These are phyloP conservation scores for Metroxylon sagu DNA, from an alignment of 176 grass and related monocot genomes.

Conservation along the genomic window DNA sequence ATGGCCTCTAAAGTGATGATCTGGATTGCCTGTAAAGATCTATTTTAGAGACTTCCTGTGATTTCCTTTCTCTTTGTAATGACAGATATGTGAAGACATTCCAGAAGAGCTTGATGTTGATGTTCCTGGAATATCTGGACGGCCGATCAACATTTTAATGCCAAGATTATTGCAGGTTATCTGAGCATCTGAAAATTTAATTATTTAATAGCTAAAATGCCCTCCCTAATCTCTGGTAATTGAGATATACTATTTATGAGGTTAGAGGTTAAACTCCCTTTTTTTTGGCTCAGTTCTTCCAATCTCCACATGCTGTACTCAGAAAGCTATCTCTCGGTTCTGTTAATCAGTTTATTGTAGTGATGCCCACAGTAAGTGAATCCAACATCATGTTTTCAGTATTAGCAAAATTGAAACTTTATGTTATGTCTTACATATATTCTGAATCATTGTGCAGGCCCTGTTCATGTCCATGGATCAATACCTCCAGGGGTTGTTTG, in stretches of 20 bases:
- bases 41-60: too few species aligned
- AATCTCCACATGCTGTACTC: conserved; percentile 69
- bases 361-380: conserved; percentile 69
- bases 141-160: conserved; percentile 89
- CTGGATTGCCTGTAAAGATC: too few species aligned
- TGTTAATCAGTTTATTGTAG: conserved; percentile 85
- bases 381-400: neutral
- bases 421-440: conserved; percentile 7
- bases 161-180: conserved; percentile 74
- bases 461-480: conserved; percentile 93
- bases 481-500: conserved; percentile 91
- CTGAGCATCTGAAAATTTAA: neutral
- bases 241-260: too few species aligned
- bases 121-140: conserved; percentile 76
- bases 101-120: conserved; percentile 91
- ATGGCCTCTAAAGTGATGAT: too few species aligned
- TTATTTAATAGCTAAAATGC: too few species aligned
- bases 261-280: neutral
- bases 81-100: conserved; percentile 95
- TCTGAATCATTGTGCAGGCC: conserved; percentile 39
- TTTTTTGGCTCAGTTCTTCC: conserved; percentile 66
- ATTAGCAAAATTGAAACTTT: neutral
- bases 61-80: neutral
- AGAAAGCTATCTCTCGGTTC: conserved; percentile 84
- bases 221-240: too few species aligned